Percentiles rank a stretch among this genome's conserved stretches.
Conservation (phyloP, 2,329 filamentous ascomycete genomes). For the Ophiostoma ulmi region DNA sequence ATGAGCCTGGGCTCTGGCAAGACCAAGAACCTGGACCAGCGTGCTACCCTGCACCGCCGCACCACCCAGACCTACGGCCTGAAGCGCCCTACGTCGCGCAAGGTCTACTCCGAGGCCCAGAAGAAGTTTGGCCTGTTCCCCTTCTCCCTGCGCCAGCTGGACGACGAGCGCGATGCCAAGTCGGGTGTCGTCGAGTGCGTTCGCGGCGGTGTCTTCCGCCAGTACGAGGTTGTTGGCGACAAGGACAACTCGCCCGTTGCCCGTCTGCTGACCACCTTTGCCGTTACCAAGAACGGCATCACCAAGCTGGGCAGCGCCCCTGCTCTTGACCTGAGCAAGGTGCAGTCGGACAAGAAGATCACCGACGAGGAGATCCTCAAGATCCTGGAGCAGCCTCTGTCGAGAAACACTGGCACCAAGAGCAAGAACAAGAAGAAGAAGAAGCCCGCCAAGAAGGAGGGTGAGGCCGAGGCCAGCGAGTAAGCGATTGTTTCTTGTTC, state of each 20-base stretch:
- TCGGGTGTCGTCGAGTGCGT: slow-evolving; percentile 94
- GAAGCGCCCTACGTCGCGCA: slow-evolving; percentile 89
- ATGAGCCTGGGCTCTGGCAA: slow-evolving; percentile 88
- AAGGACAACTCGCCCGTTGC: slow-evolving; percentile 83
- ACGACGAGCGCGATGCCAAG: slow-evolving; percentile 95
- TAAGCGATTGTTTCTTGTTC: background rate
- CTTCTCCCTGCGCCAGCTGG: slow-evolving; percentile 93
- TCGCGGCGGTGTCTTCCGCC: slow-evolving; percentile 82
- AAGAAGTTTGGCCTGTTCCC: slow-evolving; percentile 98
- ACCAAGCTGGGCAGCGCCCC: slow-evolving; percentile 77
- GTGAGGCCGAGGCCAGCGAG: slow-evolving; percentile 30
- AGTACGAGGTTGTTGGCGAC: slow-evolving; percentile 94
- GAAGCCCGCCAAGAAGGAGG: slow-evolving; percentile 47
- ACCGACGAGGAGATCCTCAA: slow-evolving; percentile 91
- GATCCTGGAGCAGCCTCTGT: slow-evolving; percentile 83
- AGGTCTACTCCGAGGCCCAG: slow-evolving; percentile 87
- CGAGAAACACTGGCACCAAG: slow-evolving; percentile 75
- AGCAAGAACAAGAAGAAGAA: slow-evolving; percentile 88
- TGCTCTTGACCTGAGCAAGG: slow-evolving; percentile 69
- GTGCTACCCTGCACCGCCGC: slow-evolving; percentile 86
- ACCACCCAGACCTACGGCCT: slow-evolving; percentile 87
- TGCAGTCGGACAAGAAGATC: slow-evolving; percentile 97
- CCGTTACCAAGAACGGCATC: slow-evolving; percentile 95
- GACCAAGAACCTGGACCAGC: slow-evolving; percentile 84
- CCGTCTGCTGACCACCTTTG: slow-evolving; percentile 83